Evolutionary conservation across 495 filamentous ascomycete species (phyloP).

Genomic region (Chaetomium cochliodes): DNA sequence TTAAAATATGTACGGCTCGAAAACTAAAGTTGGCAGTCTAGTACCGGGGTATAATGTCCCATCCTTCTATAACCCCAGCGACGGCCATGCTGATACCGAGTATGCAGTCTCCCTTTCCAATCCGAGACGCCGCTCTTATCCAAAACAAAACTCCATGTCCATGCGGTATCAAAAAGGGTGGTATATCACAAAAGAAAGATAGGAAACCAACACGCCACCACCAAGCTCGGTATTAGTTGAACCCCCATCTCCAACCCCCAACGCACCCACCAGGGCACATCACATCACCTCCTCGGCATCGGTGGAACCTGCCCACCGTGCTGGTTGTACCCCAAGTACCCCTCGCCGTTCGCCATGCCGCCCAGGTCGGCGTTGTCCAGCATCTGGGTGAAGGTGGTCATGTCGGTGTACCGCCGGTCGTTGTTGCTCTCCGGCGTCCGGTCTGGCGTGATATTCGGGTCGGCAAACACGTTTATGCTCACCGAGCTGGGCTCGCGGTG

Average conservation of each 20-base stretch:
- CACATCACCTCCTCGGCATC: slow-evolving; percentile 2
- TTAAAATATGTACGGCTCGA: slow-evolving; percentile 12
- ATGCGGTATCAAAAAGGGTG: not conserved
- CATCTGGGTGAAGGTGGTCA: slow-evolving; percentile 66
- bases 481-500: slow-evolving; percentile 57
- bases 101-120: not conserved
- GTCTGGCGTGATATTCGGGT: slow-evolving; percentile 48
- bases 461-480: slow-evolving; percentile 70
- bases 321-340: slow-evolving; percentile 33
- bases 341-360: slow-evolving; percentile 48
- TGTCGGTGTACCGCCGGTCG: slow-evolving; percentile 26
- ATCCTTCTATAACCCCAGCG: not conserved
- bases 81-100: not conserved
- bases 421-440: slow-evolving; percentile 12
- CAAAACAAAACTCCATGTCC: slow-evolving; percentile 1
- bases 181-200: not conserved
- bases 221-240: not conserved
- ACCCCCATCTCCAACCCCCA: not conserved
- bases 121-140: too few species aligned
- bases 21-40: slow-evolving; percentile 6
- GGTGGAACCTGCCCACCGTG: not conserved
- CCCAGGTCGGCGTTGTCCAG: slow-evolving; percentile 55
- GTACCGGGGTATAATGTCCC: not conserved
- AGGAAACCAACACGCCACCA: not conserved
- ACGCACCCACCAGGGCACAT: not conserved